Base-by-base conservation (phyloP, 192 early-diverging fungal species). In the Umbelopsis sp. region DNA sequence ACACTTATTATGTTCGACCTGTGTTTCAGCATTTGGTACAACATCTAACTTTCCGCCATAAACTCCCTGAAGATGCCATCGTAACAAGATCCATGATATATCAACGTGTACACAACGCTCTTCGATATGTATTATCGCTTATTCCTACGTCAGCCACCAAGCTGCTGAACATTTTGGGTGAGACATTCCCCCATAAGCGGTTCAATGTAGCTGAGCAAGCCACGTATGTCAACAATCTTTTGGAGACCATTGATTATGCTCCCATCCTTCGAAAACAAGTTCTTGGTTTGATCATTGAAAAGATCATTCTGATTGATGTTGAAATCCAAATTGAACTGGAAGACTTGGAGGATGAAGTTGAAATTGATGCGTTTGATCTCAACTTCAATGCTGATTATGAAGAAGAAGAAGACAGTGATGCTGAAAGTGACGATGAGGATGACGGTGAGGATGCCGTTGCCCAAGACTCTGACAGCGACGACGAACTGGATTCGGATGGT, bases 251-350 rank as follows among this genome's bases (percentile, higher is more conserved):
- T 0, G 88, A 91, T 10, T 99, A 99, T 74, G 89, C 91, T 6
- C 87, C 87, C 0, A 85, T 87, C 1, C 74, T 98, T 23, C 80
- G 90, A 33, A 79, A 84, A 49, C 87, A 92, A 64, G 75, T 97
- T 21, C 81, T 97, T 23, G 77, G 82, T 21, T 78, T 97, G 20
- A 81, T 93, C 2, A 78, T 99, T 23, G 94, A 97, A 47, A 82
- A 88, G n/a, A 82, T 94, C 7, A 86, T 97, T 8, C 90, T 95
- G 66, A 89, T 99, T 48, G 97, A 99, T 75, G 96, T 92, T 15
- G 95, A 95, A 70, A 94, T 98, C 66, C 97, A 98, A 72, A 86
- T 91, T 2, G 95, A 94, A 61, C 68, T 97, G 35, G 95, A 97
- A 33, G 95, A 98, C 16, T 71, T 93, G 25, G 90, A 91, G 21